These are phyloP conservation scores for Colletotrichum chlorophyti DNA, from an alignment of 2,329 filamentous ascomycete genomes.

Conservation along the genomic window DNA sequence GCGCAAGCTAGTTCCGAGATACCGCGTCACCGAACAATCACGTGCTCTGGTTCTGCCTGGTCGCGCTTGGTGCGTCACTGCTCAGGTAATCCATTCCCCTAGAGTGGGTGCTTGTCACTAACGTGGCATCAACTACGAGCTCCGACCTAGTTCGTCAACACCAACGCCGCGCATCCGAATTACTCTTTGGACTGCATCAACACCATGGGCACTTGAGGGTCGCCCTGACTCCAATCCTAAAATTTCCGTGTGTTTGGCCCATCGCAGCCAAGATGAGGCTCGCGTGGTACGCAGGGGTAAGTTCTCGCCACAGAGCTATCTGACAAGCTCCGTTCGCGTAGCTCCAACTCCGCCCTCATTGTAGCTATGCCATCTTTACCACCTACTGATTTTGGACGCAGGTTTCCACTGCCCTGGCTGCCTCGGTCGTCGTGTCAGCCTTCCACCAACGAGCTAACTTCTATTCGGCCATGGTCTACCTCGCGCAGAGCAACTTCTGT, in stretches of 20 bases:
- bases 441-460: conserved; percentile 97
- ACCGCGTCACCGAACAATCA: background rate
- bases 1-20: background rate
- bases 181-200: conserved; percentile 26
- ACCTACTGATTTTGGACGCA: conserved; percentile 41
- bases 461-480: conserved; percentile 96
- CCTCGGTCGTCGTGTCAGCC: conserved; percentile 83
- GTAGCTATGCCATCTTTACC: conserved; percentile 9
- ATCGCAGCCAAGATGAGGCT: conserved; percentile 59
- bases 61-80: conserved; percentile 17
- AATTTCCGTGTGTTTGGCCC: conserved; percentile 15
- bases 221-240: conserved; percentile 28
- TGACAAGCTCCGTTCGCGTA: background rate
- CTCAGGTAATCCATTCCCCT: conserved; percentile 25
- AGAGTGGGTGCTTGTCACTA: conserved; percentile 31
- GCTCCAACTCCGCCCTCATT: conserved; percentile 7
- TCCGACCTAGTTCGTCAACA: conserved; percentile 21
- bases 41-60: conserved; percentile 1
- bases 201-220: conserved; percentile 45
- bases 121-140: conserved; percentile 40
- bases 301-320: conserved; percentile 34
- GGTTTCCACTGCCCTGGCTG: conserved; percentile 85
- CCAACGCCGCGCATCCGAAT: conserved; percentile 14
- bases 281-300: conserved; percentile 67
- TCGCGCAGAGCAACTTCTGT: conserved; percentile 95